A percentile compares a stretch with the other conserved stretches of the same genome.
Conservation (phyloP, 306 rosid genomes). For the Cucurbita ficifolia region DNA sequence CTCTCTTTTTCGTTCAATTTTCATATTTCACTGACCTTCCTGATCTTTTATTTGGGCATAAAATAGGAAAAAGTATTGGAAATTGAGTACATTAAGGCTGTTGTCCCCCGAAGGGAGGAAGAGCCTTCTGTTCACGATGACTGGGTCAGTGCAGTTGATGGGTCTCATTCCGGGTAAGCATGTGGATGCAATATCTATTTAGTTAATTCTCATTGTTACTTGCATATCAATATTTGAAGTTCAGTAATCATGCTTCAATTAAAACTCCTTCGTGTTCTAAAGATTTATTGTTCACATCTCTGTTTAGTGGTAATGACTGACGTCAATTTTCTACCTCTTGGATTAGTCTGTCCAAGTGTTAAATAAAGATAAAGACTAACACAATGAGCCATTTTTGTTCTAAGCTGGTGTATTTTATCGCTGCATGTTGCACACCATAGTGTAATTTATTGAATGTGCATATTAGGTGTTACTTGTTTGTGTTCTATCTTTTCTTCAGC, state of each 20-base stretch:
- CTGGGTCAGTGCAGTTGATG: conserved; percentile 95
- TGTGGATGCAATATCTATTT: background rate
- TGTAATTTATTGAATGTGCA: background rate
- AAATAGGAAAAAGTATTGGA: conserved; percentile 70
- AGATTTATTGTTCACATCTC: background rate
- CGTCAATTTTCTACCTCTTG: background rate
- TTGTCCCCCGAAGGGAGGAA: conserved; percentile 74
- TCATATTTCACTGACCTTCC: background rate
- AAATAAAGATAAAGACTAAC: background rate
- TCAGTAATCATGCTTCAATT: background rate
- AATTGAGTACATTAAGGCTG: conserved; percentile 57
- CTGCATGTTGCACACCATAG: background rate
- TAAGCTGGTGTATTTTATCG: background rate
- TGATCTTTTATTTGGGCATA: background rate
- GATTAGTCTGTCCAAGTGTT: background rate
- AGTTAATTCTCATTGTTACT: background rate
- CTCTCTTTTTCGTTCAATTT: background rate
- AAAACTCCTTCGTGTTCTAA: background rate
- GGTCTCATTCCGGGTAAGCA: conserved; percentile 66
- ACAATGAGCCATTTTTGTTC: background rate
- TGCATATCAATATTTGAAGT: background rate
- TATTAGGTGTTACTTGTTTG: background rate
- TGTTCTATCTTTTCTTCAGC: background rate
- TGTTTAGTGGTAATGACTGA: background rate
- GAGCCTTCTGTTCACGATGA: conserved; percentile 80